Percentiles rank a stretch among this genome's conserved stretches.
Evolutionary conservation across 192 early-diverging fungal species (phyloP).

Genomic region (Coemansia sp.): DNA sequence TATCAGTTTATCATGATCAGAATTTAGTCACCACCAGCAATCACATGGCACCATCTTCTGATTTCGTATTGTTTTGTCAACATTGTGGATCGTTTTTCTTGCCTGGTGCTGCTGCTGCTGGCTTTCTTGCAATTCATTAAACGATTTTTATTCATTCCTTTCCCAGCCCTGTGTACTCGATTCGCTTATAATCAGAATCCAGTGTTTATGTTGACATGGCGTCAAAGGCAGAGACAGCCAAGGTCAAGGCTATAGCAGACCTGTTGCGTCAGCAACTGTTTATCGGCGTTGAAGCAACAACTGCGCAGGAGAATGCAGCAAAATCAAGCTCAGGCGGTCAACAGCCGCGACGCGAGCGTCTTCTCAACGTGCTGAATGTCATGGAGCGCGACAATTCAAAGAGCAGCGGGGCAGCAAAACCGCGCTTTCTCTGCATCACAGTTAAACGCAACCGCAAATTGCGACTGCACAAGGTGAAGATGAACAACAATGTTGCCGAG

Average conservation of each 20-base stretch:
- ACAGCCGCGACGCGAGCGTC: constrained; percentile 49
- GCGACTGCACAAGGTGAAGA: constrained; percentile 53
- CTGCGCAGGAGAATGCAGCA: constrained; percentile 37
- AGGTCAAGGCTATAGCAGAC: constrained; percentile 47
- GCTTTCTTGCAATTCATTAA: too few species aligned
- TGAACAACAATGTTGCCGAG: constrained; percentile 34
- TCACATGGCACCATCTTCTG: too few species aligned
- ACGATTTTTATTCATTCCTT: not conserved
- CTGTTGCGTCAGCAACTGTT: constrained; percentile 39
- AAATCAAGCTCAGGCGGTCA: constrained; percentile 39
- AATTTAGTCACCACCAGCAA: too few species aligned
- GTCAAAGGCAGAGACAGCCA: constrained; percentile 43
- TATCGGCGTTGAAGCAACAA: constrained; percentile 48
- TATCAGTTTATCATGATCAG: too few species aligned
- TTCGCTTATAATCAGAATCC: not conserved
- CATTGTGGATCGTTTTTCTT: too few species aligned
- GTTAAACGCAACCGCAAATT: constrained; percentile 54
- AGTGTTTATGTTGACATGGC: constrained; percentile 9
- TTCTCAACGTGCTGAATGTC: constrained; percentile 48
- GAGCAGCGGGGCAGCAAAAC: constrained; percentile 36
- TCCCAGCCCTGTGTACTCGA: too few species aligned
- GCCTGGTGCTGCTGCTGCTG: too few species aligned
- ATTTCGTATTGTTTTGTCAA: too few species aligned
- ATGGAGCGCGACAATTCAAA: constrained; percentile 52
- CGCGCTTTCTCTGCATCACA: constrained; percentile 48